Evolutionary conservation across 1,284 basidiomycete species (phyloP), one percentile per base, ranked within the genome.

Genomic region (Boletellus deceptivus): DNA sequence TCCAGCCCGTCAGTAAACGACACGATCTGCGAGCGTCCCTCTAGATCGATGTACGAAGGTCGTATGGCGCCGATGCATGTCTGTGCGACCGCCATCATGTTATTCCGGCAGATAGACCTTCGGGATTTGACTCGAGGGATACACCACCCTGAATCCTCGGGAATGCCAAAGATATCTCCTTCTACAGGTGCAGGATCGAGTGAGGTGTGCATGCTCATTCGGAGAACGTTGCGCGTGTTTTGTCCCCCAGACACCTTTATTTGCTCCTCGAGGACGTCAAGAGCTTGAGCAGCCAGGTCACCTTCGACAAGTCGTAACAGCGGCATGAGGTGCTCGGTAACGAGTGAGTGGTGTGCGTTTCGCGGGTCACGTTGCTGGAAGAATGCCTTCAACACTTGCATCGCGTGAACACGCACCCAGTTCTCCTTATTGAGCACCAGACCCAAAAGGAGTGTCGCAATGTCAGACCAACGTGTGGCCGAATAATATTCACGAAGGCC

Each of bases 201-300:
- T 43, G 75, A 75, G 35, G 77, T 66, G 59, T 86, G 82, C 79
- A 88, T 87, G 70, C 87, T 93, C 90, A 90, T 92, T 8, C 85
- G 83, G 36, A 94, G 73, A n/a, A 94, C 88, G 59, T 92, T 89
- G 52, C 88, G 87, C 0, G 90, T 89, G 4, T 85, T 78, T 35
- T 84, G 83, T 16, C 90, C 87, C 44, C 82, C 85, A 1, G 83
- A 83, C 62, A 92, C 85, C 20, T 80, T 81, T 65, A 91, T 83
- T 0, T 91, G 93, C 61, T 94, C 89, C 61, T 97, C 93, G 2
- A 98, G 79, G 16, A 97, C 93, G 43, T 96, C 93, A 40, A 98
- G 77, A 0, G 94, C 94, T 56, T 91, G 83, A 4, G 85, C 71
- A 6, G 93, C 87, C 25, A 95, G 79, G 59, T 94, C 89, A 2